Conservation (phyloP, 2,329 filamentous ascomycete genomes). For the Ophiosphaerella korrae region DNA sequence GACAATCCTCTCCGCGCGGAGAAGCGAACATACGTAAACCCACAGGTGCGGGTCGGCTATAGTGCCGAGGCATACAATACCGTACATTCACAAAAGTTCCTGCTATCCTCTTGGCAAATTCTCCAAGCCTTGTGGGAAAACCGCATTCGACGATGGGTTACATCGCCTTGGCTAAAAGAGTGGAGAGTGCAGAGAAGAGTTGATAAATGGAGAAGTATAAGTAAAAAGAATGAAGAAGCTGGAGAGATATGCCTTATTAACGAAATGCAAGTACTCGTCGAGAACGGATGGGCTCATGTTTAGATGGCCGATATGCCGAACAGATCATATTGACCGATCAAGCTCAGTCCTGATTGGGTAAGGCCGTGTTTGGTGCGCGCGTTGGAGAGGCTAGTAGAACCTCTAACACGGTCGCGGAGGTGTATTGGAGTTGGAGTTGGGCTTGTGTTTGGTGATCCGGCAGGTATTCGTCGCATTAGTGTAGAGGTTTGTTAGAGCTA, state of each 20-base stretch:
- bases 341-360: too few species aligned
- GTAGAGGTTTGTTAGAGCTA: too few species aligned
- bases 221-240: constrained; percentile 9
- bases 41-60: constrained; percentile 62
- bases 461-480: too few species aligned
- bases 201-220: neutral
- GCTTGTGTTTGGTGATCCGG: too few species aligned
- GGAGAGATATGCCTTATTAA: constrained; percentile 33
- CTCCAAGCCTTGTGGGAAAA: too few species aligned
- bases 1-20: constrained; percentile 64
- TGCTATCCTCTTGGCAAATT: too few species aligned
- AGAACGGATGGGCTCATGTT: constrained; percentile 37
- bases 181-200: neutral
- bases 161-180: neutral
- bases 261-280: constrained; percentile 40
- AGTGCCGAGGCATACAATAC: constrained; percentile 40
- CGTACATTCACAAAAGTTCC: neutral
- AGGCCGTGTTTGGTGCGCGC: too few species aligned
- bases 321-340: too few species aligned
- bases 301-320: constrained; percentile 3
- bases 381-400: too few species aligned
- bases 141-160: neutral
- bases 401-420: too few species aligned
- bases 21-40: neutral
- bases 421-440: too few species aligned